Base-by-base conservation (phyloP, 148 eudicot species). In the Nepenthes mirabilis region DNA sequence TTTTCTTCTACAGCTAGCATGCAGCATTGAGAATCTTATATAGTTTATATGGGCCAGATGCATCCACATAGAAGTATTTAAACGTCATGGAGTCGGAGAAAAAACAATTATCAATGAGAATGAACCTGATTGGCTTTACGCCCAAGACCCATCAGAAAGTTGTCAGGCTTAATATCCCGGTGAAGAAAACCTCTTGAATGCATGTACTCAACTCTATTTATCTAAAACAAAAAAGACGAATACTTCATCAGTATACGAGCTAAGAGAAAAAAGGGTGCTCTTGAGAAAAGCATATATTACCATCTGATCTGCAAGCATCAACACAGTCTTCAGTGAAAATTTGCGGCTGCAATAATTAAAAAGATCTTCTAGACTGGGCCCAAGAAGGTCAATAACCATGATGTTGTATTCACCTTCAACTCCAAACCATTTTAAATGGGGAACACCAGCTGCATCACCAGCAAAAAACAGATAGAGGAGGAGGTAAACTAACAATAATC, bases 301-400 rank as follows among this genome's bases (percentile, higher is more conserved):
- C 63, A 88, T 63, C 61, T 88, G 91, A 72, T 88, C 96, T 43
- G 96, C 96, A 72, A 88, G 96, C 96, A 88, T 88, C 72, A 88
- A 62, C 4, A 88, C 96, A 14, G 96, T 77, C 74, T 88, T 88
- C 76, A 88, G 57, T 33, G 91, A 56, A 43, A 88, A 69, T 56
- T 79, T 83, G 66, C 96, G 70, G 67, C 64, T 85, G 68, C 96
- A 85, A 59, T 88, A 88, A 70, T 88, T 88, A 68, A 88, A 88
- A 13, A 88, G 70, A 64, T 88, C 96, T 69, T 88, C 96, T 67
- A 88, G 59, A 67, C 96, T 88, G 34, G 96, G 96, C 58, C 96
- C 96, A 51, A 88, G 83, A 75, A 88, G 91, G 67, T 88, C 96
- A 72, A 88, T 88, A 72, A 83, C 96, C 96, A 88, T 88, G 68